phyloP scores from a whole-genome alignment of 768 basidiomycete species.

The Termitomyces sp. region DNA sequence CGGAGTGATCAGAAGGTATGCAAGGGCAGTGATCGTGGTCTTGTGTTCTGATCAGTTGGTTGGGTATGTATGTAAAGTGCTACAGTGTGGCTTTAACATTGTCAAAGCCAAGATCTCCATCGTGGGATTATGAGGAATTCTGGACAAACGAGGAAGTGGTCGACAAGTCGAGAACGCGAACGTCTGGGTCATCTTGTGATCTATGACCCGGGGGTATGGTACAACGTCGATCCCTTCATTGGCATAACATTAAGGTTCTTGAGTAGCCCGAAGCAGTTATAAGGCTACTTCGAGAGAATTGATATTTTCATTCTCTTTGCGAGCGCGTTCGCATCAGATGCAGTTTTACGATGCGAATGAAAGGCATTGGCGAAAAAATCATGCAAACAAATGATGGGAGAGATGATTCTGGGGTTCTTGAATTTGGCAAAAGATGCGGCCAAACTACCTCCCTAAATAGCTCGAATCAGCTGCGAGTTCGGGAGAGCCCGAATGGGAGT shows the following conservation, averaged over 20 bases:
- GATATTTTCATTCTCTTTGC: background rate
- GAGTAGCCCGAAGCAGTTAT: background rate
- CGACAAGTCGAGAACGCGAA: background rate
- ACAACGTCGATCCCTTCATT: background rate
- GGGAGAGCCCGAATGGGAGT: constrained; percentile 6
- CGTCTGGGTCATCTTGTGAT: background rate
- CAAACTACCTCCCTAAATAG: background rate
- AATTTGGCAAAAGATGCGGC: background rate
- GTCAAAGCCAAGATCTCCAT: background rate
- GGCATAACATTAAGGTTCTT: background rate
- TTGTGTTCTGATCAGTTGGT: constrained; percentile 8
- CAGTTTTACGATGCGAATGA: background rate
- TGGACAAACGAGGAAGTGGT: background rate
- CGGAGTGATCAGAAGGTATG: constrained; percentile 4
- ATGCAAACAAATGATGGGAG: background rate
- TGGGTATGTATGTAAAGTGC: background rate
- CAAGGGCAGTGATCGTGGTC: constrained; percentile 1
- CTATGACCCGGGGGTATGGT: background rate
- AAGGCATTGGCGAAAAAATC: background rate
- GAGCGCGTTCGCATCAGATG: background rate
- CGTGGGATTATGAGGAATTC: background rate
- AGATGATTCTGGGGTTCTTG: background rate
- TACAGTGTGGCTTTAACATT: background rate
- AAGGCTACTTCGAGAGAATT: background rate
- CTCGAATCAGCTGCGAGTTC: background rate